Percentiles rank a stretch among this genome's conserved stretches.
phyloP scores from a whole-genome alignment of 352 stramenopile genomes.

The Globisporangium spinosum region DNA sequence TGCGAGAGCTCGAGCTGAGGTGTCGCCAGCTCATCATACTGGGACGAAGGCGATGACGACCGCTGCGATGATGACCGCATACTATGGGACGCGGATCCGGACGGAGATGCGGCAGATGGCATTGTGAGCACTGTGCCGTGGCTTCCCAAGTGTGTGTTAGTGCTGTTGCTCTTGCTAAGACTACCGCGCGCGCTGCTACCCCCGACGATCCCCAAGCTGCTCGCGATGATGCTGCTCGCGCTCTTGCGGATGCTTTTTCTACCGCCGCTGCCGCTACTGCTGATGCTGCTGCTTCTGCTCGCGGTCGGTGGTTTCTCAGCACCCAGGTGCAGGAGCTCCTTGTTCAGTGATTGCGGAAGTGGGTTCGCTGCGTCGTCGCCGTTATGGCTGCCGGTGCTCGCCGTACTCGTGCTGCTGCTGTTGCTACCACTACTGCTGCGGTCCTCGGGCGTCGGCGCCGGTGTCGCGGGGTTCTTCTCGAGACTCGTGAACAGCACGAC shows the following conservation, averaged over 20 bases:
- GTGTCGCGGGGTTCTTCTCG: slow-evolving; percentile 12
- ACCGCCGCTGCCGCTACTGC: background rate
- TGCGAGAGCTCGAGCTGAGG: slow-evolving; percentile 10
- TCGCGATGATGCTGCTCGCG: slow-evolving; percentile 21
- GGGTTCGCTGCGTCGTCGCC: slow-evolving; percentile 10
- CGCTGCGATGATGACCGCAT: slow-evolving; percentile 5
- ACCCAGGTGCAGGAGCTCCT: background rate
- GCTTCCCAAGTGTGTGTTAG: slow-evolving; percentile 1
- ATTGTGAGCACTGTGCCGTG: slow-evolving; percentile 21
- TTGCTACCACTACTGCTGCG: slow-evolving; percentile 22
- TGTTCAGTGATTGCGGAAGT: background rate
- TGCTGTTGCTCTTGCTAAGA: slow-evolving; percentile 17
- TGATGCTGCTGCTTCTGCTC: slow-evolving; percentile 1
- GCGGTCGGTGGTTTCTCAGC: slow-evolving; percentile 5
- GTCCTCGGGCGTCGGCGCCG: slow-evolving; percentile 15
- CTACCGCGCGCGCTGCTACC: slow-evolving; percentile 2
- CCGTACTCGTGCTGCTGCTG: slow-evolving; percentile 21
- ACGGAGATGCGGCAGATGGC: slow-evolving; percentile 29
- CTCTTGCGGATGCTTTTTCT: slow-evolving; percentile 19
- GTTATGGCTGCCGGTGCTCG: slow-evolving; percentile 16
- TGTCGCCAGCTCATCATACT: slow-evolving; percentile 6
- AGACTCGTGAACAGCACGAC: slow-evolving; percentile 19
- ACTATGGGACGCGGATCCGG: slow-evolving; percentile 1
- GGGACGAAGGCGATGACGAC: slow-evolving; percentile 9
- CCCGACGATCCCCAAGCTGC: slow-evolving; percentile 18